These are phyloP conservation scores for Solanum chilense DNA, from an alignment of 257 asterid genomes.

Conservation along the genomic window DNA sequence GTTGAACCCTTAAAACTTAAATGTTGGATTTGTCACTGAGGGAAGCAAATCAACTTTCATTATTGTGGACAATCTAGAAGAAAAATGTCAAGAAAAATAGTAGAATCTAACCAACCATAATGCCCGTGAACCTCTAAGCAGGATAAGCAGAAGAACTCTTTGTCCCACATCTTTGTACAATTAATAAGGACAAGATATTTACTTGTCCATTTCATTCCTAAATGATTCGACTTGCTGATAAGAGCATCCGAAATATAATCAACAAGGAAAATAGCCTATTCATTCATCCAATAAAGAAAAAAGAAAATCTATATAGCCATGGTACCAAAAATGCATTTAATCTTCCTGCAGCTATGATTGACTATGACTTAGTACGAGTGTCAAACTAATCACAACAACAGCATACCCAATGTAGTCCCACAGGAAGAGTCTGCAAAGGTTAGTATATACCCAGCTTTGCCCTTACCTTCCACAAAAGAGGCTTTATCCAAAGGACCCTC, in stretches of 20 bases:
- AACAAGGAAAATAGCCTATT: neutral
- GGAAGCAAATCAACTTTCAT: neutral
- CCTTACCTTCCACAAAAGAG: neutral
- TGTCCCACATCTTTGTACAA: neutral
- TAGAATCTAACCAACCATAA: neutral
- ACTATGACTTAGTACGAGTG: neutral
- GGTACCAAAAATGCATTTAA: neutral
- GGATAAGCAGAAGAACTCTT: neutral
- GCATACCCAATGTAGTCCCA: neutral
- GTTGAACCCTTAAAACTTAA: neutral
- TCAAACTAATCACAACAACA: neutral
- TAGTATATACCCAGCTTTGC: neutral
- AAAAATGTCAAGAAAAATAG: neutral
- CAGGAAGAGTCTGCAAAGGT: neutral
- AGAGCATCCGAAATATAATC: neutral
- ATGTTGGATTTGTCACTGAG: neutral
- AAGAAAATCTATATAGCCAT: neutral
- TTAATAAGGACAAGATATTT: neutral
- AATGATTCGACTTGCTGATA: neutral
- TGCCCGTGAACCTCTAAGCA: neutral
- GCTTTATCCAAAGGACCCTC: neutral
- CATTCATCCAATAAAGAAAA: neutral
- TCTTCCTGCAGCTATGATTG: neutral
- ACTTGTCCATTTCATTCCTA: neutral
- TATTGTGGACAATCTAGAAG: neutral